Evolutionary conservation across 139 green algal genomes (phyloP).

Genomic region (Marvania coccoides): DNA sequence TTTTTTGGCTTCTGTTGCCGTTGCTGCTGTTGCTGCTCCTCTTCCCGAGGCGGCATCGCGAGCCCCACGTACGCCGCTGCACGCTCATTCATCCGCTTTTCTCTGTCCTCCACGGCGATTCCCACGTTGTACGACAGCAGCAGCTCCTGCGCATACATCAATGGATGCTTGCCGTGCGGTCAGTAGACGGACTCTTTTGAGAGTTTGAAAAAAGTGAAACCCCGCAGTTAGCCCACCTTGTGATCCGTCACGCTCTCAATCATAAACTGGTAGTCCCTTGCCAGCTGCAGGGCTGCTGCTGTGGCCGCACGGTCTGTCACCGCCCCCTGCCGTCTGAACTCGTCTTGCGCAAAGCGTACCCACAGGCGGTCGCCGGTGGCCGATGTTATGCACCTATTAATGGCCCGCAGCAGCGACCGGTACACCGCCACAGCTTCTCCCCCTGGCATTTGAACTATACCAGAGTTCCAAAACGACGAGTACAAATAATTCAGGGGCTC

Average conservation of each 20-base stretch:
- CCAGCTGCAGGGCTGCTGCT: conserved; percentile 15
- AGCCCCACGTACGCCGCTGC: conserved; percentile 31
- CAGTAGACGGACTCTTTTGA: no score
- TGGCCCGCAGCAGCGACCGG: not conserved
- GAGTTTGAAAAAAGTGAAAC: not conserved
- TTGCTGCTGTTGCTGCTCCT: not conserved
- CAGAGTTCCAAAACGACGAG: not conserved
- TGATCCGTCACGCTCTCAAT: conserved; percentile 27
- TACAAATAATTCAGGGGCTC: not conserved
- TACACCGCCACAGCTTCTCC: not conserved
- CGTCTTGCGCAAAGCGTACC: conserved; percentile 6
- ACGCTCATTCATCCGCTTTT: conserved; percentile 25
- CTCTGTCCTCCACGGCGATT: conserved; percentile 25
- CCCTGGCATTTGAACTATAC: no score
- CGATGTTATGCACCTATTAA: conserved; percentile 24
- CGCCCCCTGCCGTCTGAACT: conserved; percentile 11
- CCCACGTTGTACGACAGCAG: conserved; percentile 54
- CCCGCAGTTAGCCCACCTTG: conserved; percentile 7
- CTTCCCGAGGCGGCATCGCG: conserved; percentile 13
- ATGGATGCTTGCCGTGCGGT: not conserved
- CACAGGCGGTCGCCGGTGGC: conserved; percentile 19
- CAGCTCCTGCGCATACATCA: conserved; percentile 27
- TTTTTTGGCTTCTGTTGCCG: not conserved
- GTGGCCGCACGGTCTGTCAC: not conserved
- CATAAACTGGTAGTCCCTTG: conserved; percentile 29